phyloP scores from a whole-genome alignment of 768 basidiomycete genomes.

The Leccinum longicurvipes region DNA sequence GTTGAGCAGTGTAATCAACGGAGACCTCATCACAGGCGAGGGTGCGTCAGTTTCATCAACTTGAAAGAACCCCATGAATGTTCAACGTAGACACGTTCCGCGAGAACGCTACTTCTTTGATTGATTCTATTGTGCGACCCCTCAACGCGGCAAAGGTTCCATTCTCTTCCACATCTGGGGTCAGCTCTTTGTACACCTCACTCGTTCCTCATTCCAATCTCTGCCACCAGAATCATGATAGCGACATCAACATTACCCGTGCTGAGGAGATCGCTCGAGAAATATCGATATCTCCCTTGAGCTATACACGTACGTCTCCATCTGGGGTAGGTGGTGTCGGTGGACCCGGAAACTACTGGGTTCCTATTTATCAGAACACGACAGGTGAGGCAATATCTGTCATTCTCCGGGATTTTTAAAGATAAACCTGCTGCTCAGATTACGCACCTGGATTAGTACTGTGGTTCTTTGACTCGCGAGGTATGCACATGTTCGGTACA shows the following conservation, averaged over 20 bases:
- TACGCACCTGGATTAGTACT: constrained; percentile 51
- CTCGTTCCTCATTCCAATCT: background rate
- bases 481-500: constrained; percentile 30
- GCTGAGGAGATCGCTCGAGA: constrained; percentile 64
- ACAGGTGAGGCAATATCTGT: constrained; percentile 26
- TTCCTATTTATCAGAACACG: constrained; percentile 51
- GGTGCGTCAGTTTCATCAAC: constrained; percentile 31
- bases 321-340: constrained; percentile 58
- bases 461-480: constrained; percentile 78
- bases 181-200: constrained; percentile 30
- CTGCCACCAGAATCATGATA: constrained; percentile 64
- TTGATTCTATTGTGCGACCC: constrained; percentile 62
- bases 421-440: constrained; percentile 21
- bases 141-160: constrained; percentile 55
- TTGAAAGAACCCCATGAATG: background rate
- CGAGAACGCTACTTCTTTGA: constrained; percentile 62
- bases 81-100: constrained; percentile 53
- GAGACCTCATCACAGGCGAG: constrained; percentile 73
- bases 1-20: constrained; percentile 57
- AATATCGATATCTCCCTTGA: constrained; percentile 47
- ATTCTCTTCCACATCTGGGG: constrained; percentile 68
- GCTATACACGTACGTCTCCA: constrained; percentile 62
- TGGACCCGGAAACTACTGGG: constrained; percentile 75
- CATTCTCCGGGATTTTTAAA: background rate
- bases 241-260: constrained; percentile 69